Base-by-base conservation (phyloP, 768 basidiomycete species). In the Strobilomyces confusus region DNA sequence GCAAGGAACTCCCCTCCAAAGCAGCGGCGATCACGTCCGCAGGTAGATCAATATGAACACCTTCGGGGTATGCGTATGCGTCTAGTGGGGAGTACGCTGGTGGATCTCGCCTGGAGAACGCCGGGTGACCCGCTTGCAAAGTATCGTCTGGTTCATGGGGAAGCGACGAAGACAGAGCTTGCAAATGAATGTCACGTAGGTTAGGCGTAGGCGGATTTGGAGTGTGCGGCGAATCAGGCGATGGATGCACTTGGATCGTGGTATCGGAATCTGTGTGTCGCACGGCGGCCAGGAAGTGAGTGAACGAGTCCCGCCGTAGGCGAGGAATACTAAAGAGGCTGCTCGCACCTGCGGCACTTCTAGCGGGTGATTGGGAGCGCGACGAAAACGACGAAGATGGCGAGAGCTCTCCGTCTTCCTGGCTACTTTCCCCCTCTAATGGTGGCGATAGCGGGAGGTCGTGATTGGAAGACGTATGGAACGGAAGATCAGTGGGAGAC, bases 11-110 rank as follows among this genome's bases (percentile, higher is more conserved):
- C 9, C 87, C 87, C 70, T 93, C 94, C 60, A 97, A 71, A 9
- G 93, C 92, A 44, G 91, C 90, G 22, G 90, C 81, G 61, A 97
- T 93, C 52, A 95, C 81, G 60, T 97, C 94, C 32, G 93, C 91
- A 23, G 94, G 94, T 32, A 97, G 75, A 70, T 97, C 92, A 44
- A 95, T 85, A 48, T 90, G 89, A n/a, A 95, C 90, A 29, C 93
- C 94, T 38, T 92, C 92, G 48, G 84, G 76, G 63, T 92, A 91
- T 23, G 83, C 79, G 60, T 77, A 88, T n/a, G 89, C 84, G 64
- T 92, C 90, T 63, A 92, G 71, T n/a, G 91, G 90, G 7, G 90
- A 91, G 72, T 93, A 93, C 17, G 87, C 89, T 23, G 92, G 92
- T 20, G 91, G 91, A 56, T 88, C 86, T 52, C 81, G 78, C 61